These are phyloP conservation scores for Cryptococcus jaspeensis DNA, from an alignment of 1,284 basidiomycete species.

Conservation along the genomic window DNA sequence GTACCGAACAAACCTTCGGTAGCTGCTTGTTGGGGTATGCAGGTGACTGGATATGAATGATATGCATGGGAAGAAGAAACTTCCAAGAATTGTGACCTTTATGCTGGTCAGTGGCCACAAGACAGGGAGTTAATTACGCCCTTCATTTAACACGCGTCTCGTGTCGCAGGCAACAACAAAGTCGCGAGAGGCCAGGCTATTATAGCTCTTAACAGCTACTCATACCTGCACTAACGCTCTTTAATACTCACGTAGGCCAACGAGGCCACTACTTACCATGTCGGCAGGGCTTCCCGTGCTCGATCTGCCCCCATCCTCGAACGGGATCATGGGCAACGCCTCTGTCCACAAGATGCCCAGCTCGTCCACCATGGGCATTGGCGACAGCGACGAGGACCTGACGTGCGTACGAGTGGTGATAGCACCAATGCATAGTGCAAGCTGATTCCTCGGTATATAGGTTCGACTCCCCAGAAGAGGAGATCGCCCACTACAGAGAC, in stretches of 20 bases:
- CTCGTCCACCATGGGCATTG: conserved; percentile 28
- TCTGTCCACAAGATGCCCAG: conserved; percentile 35
- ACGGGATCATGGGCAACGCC: conserved; percentile 3
- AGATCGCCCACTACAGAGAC: conserved; percentile 66
- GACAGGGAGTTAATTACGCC: too few relatives aligned
- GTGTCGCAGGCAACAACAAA: too few relatives aligned
- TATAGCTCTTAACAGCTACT: too few relatives aligned
- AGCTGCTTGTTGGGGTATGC: too few relatives aligned
- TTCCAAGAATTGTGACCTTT: too few relatives aligned
- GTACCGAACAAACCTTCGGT: too few relatives aligned
- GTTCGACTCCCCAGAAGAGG: conserved; percentile 47
- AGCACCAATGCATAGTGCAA: background rate
- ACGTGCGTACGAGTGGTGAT: conserved; percentile 23
- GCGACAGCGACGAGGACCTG: conserved; percentile 37
- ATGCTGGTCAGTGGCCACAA: too few relatives aligned
- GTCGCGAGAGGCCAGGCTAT: too few relatives aligned
- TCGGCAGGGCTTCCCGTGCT: conserved; percentile 12
- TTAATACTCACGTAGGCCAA: too few relatives aligned
- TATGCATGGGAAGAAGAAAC: too few relatives aligned
- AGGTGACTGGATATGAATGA: background rate
- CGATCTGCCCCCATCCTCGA: conserved; percentile 7
- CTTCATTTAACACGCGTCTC: too few relatives aligned
- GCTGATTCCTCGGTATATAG: conserved; percentile 18
- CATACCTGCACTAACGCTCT: too few relatives aligned
- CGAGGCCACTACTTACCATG: conserved; percentile 2